Conservation (phyloP, 2,329 filamentous ascomycete species). For the Aureobasidium sp. region DNA sequence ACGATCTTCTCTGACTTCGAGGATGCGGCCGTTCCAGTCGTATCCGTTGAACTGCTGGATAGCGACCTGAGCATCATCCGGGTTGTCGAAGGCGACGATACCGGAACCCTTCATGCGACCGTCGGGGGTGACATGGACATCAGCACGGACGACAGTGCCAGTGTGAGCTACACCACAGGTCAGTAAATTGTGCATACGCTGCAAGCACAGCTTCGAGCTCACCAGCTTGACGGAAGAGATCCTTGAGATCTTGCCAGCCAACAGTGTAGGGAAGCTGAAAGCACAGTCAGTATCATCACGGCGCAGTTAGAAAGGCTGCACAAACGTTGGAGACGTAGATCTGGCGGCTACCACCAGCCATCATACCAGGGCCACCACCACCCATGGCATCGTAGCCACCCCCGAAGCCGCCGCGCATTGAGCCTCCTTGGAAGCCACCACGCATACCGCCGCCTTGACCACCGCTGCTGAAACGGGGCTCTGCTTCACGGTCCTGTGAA, state of each 20-base stretch:
- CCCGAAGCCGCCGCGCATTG: slow-evolving; percentile 36
- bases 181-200: background rate
- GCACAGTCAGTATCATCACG: slow-evolving; percentile 22
- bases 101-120: slow-evolving; percentile 94
- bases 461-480: slow-evolving; percentile 84
- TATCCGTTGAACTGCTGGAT: slow-evolving; percentile 98
- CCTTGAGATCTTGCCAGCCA: slow-evolving; percentile 98
- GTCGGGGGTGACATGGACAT: slow-evolving; percentile 87
- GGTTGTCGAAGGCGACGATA: slow-evolving; percentile 91
- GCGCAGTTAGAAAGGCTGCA: slow-evolving; percentile 33
- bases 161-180: slow-evolving; percentile 37
- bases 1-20: slow-evolving; percentile 94
- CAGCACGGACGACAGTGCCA: slow-evolving; percentile 83
- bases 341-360: slow-evolving; percentile 67
- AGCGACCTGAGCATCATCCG: slow-evolving; percentile 89
- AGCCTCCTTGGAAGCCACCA: slow-evolving; percentile 47
- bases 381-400: slow-evolving; percentile 46
- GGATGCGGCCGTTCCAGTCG: slow-evolving; percentile 89
- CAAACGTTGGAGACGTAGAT: slow-evolving; percentile 98
- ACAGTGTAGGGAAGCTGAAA: slow-evolving; percentile 88
- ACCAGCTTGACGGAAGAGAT: slow-evolving; percentile 97
- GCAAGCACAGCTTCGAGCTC: slow-evolving; percentile 41
- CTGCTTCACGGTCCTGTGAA: slow-evolving; percentile 84
- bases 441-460: slow-evolving; percentile 40
- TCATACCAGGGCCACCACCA: slow-evolving; percentile 43